These are phyloP conservation scores for Haematococcus sp. DNA, from an alignment of 139 green algal species.

Conservation along the genomic window DNA sequence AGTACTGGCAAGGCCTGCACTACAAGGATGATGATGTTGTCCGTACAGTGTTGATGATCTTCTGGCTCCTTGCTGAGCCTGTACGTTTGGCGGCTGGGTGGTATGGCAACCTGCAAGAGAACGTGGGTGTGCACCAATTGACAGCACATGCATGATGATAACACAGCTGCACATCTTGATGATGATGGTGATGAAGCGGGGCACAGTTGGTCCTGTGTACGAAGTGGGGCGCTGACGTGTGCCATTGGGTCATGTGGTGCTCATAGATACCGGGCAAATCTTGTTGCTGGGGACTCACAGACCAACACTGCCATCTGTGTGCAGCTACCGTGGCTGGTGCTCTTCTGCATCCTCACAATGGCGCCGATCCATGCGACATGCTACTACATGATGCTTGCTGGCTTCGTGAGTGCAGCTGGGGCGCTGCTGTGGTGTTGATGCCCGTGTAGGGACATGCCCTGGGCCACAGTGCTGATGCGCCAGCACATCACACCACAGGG, in stretches of 20 bases:
- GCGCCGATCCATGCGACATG: conserved; percentile 29
- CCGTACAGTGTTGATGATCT: conserved; percentile 41
- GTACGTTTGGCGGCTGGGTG: conserved; percentile 38
- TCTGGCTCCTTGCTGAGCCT: conserved; percentile 55
- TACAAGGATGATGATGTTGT: conserved; percentile 45
- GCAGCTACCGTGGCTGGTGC: conserved; percentile 54
- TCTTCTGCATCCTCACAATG: conserved; percentile 47
- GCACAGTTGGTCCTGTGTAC: too few species aligned
- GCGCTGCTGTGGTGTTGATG: not conserved
- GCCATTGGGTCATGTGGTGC: not conserved
- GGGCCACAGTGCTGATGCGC: too few species aligned
- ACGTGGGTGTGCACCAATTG: conserved; percentile 25
- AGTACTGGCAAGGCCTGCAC: conserved; percentile 40
- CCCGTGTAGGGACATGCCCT: too few species aligned
- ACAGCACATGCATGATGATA: not conserved
- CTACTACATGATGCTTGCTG: conserved; percentile 49
- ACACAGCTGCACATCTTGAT: too few species aligned
- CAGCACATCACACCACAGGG: too few species aligned
- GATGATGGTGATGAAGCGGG: too few species aligned
- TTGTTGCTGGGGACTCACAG: too few species aligned
- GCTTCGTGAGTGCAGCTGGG: not conserved
- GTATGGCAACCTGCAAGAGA: conserved; percentile 60
- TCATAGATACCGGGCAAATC: too few species aligned
- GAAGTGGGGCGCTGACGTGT: not conserved
- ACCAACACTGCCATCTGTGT: too few species aligned